A percentile compares a stretch with the other conserved stretches of the same genome.
Conservation (phyloP, 768 basidiomycete genomes). For the Cystobasidium tubakii region DNA sequence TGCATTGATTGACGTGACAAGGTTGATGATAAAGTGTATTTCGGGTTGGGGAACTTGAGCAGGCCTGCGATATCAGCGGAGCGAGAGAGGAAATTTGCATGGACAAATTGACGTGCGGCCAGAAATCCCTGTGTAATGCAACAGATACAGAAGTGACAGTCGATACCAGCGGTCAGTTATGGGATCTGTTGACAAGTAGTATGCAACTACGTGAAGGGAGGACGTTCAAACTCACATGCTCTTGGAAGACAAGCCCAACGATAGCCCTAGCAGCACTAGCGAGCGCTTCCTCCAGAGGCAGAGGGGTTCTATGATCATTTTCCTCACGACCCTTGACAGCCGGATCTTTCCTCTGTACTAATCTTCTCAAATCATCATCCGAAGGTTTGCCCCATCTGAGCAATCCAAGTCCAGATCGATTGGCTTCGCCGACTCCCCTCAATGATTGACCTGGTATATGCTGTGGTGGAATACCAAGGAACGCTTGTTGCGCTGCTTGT, state of each 20-base stretch:
- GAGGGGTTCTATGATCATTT: slow-evolving; percentile 36
- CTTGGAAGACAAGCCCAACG: slow-evolving; percentile 80
- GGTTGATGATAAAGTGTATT: slow-evolving; percentile 67
- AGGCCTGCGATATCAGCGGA: slow-evolving; percentile 71
- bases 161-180: too few species aligned
- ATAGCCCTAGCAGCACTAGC: slow-evolving; percentile 79
- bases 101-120: slow-evolving; percentile 79
- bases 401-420: slow-evolving; percentile 63
- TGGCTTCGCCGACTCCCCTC: slow-evolving; percentile 41
- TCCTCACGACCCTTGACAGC: slow-evolving; percentile 44
- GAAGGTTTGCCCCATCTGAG: slow-evolving; percentile 77
- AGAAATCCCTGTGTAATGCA: slow-evolving; percentile 55
- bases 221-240: slow-evolving; percentile 56
- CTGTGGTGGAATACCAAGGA: slow-evolving; percentile 37
- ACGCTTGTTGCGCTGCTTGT: slow-evolving; percentile 36
- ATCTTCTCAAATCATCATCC: slow-evolving; percentile 46
- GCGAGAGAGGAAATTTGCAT: slow-evolving; percentile 79
- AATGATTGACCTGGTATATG: slow-evolving; percentile 41
- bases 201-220: background rate
- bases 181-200: too few species aligned
- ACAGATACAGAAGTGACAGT: background rate
- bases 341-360: slow-evolving; percentile 37
- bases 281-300: slow-evolving; percentile 70
- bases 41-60: slow-evolving; percentile 77
- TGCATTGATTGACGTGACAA: slow-evolving; percentile 56